Percentiles rank a stretch among this genome's conserved stretches.
Conservation (phyloP, 164 flowering plant species). For the Amborella trichopoda region DNA sequence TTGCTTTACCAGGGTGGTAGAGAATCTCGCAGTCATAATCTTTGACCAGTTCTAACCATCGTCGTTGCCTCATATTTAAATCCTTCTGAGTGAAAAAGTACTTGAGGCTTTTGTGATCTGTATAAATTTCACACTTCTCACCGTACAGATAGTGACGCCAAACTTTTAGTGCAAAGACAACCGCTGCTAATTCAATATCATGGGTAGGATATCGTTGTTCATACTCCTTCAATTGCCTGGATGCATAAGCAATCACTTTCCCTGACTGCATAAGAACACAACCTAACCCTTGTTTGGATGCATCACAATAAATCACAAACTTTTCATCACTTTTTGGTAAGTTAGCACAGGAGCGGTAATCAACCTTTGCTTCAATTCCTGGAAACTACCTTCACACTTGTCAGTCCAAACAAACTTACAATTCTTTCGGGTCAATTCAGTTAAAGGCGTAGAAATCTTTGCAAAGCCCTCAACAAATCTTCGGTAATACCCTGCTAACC, state of each 20-base stretch:
- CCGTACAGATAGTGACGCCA: background rate
- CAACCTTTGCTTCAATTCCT: conserved; percentile 4
- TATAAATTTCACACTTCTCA: background rate
- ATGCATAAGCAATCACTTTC: conserved; percentile 1
- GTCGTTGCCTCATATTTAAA: background rate
- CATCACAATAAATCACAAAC: conserved; percentile 1
- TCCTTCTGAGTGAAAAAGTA: background rate
- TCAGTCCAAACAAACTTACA: too few relatives aligned
- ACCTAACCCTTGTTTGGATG: conserved; percentile 1
- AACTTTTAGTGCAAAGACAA: background rate
- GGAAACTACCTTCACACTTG: background rate
- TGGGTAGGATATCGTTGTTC: conserved; percentile 5
- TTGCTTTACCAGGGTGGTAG: conserved; percentile 7
- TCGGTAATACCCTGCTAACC: conserved; percentile 10
- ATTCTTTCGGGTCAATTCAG: background rate
- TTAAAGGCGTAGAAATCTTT: conserved; percentile 2
- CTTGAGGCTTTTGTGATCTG: conserved; percentile 4
- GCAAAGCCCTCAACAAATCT: conserved; percentile 11
- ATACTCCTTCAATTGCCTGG: conserved; percentile 6
- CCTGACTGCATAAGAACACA: conserved; percentile 4
- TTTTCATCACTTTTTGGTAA: background rate
- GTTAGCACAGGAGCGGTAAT: conserved; percentile 1
- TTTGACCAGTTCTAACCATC: conserved; percentile 2
- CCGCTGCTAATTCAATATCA: conserved; percentile 6
- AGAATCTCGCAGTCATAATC: background rate